Evolutionary conservation across 495 filamentous ascomycete species (phyloP), one percentile per base, ranked within the genome.

Genomic region (Mycothermus thermophilus): DNA sequence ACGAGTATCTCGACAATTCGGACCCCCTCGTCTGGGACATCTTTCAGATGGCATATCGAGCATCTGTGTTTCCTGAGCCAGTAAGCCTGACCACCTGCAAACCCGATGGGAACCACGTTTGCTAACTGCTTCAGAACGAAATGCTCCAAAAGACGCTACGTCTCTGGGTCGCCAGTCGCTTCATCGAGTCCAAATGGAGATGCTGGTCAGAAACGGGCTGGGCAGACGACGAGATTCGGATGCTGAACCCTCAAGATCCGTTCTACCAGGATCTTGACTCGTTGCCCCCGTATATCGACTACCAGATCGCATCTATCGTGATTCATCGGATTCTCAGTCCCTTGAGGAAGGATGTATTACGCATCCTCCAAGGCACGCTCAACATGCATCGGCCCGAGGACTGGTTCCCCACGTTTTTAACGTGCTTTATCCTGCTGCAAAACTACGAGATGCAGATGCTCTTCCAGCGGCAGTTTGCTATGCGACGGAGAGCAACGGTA

Each of bases 371-470:
- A 34, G 20, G 16, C 10, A 48, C 54, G 0, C 34, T 61, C 38
- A 48, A 51, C 38, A 42, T 40, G 0, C 52, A 59, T 45, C 54
- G 44, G n/a, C 43, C 58, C 4, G 43, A 45, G 21, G 51, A 58
- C 17, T 61, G 58, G 58, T 59, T 48, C 34, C 29, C 41, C 14
- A 54, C 53, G 5, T 61, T 61, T 23, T 24, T 61, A 17, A 47
- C 44, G 8, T 50, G 38, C 1, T 61, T 61, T 31, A 56, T 61
- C 25, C 42, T 61, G 21, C 43, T 61, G n/a, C 56, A 61, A 27
- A 61, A 61, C 34, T 61, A 59, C 36, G 58, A 59, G 29, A 50
- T 56, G 37, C 49, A 54, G 32, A 49, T 55, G 43, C 32, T 40
- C 3, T 58, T 58, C 30, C 54, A 59, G 33, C 22, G 40, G 18